Conservation (phyloP, 345 rosid genomes). For the Murraya paniculata region DNA sequence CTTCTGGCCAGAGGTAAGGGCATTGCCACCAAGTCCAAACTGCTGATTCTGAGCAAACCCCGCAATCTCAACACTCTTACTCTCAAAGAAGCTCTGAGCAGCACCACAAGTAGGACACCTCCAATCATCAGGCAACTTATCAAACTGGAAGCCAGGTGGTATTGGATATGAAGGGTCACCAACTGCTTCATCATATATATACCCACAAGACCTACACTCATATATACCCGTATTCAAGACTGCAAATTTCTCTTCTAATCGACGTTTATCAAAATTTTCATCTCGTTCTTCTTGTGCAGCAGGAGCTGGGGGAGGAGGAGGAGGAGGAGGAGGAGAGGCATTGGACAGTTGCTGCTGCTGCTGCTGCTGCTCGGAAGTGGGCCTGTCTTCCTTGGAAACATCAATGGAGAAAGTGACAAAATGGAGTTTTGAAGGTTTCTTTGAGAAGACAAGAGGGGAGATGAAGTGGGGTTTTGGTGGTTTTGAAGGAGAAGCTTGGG, state of each 20-base stretch:
- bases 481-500: slow-evolving; percentile 24
- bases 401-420: slow-evolving; percentile 43
- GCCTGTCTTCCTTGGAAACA: slow-evolving; percentile 73
- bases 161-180: slow-evolving; percentile 91
- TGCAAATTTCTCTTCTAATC: slow-evolving; percentile 89
- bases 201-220: slow-evolving; percentile 95
- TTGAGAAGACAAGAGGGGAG: slow-evolving; percentile 12
- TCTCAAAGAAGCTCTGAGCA: slow-evolving; percentile 72
- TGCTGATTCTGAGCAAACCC: slow-evolving; percentile 98
- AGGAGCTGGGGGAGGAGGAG: slow-evolving; percentile 4
- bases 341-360: not conserved
- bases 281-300: not conserved
- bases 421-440: slow-evolving; percentile 27
- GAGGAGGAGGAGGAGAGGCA: not conserved
- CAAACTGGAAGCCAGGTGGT: slow-evolving; percentile 82
- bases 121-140: slow-evolving; percentile 84
- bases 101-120: slow-evolving; percentile 97
- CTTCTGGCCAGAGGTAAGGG: slow-evolving; percentile 90
- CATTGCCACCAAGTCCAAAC: slow-evolving; percentile 79
- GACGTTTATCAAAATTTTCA: slow-evolving; percentile 36
- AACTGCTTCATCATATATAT: slow-evolving; percentile 78
- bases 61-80: slow-evolving; percentile 95
- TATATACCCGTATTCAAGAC: slow-evolving; percentile 91
- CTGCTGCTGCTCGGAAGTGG: slow-evolving; percentile 26
- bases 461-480: slow-evolving; percentile 15